These are phyloP conservation scores for Cadophora gregata DNA, from an alignment of 2,329 filamentous ascomycete species.

Conservation along the genomic window DNA sequence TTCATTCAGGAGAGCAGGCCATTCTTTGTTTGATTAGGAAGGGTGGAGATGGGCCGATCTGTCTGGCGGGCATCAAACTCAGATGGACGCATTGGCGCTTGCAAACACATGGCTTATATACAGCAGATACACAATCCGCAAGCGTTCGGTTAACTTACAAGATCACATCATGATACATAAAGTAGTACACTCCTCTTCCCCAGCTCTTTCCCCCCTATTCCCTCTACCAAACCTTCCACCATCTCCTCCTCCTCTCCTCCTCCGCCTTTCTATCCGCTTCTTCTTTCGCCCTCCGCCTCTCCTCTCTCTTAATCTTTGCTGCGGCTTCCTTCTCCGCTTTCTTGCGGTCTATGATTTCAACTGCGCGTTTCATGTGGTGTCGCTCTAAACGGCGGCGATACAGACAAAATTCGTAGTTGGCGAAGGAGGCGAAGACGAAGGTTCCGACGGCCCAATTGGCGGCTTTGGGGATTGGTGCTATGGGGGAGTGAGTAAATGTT, in stretches of 20 bases:
- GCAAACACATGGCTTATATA: background rate
- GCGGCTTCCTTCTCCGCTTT: conserved; percentile 66
- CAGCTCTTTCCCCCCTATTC: background rate
- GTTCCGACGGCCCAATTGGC: conserved; percentile 86
- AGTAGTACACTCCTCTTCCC: background rate
- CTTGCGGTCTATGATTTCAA: conserved; percentile 80
- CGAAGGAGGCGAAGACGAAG: conserved; percentile 72
- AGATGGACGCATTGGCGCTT: background rate
- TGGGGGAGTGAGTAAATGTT: background rate
- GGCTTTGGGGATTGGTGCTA: conserved; percentile 66
- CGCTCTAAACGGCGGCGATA: conserved; percentile 75
- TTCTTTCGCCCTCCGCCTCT: conserved; percentile 51
- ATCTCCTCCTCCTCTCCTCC: conserved; percentile 36
- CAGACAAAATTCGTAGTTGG: conserved; percentile 85
- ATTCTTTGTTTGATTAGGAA: too few relatives aligned
- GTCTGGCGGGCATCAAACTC: too few relatives aligned
- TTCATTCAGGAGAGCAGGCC: too few relatives aligned
- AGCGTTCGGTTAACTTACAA: background rate
- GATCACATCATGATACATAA: conserved; percentile 13
- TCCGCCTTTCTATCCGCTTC: conserved; percentile 47
- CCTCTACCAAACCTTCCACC: conserved; percentile 43
- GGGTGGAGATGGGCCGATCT: too few relatives aligned
- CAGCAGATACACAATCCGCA: conserved; percentile 8
- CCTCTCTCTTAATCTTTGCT: conserved; percentile 49
- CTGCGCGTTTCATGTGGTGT: conserved; percentile 82